These are phyloP conservation scores for Raffaelea albimanens DNA, from an alignment of 2,329 filamentous ascomycete genomes.

Conservation along the genomic window DNA sequence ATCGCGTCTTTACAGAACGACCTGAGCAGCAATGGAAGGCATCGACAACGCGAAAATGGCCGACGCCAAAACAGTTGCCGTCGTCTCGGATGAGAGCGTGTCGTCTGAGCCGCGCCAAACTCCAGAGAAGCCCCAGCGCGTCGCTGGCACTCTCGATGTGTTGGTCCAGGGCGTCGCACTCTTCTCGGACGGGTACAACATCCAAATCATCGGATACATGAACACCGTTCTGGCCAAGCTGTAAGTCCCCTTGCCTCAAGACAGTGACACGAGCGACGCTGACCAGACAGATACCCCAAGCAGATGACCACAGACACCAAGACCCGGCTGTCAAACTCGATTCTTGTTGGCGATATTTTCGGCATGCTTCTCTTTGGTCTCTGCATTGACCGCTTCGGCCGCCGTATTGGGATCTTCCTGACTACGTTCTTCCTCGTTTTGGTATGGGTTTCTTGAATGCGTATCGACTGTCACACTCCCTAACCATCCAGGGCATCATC, in stretches of 20 bases:
- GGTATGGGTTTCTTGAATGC: background rate
- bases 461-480: background rate
- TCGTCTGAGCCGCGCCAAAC: too few species aligned
- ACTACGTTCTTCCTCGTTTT: constrained; percentile 32
- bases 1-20: too few species aligned
- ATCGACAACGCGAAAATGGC: too few species aligned
- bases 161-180: constrained; percentile 19
- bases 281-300: constrained; percentile 29
- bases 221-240: constrained; percentile 17
- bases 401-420: constrained; percentile 34
- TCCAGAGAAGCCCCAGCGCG: constrained; percentile 23
- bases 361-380: constrained; percentile 45
- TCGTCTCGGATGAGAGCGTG: too few species aligned
- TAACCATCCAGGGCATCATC: constrained; percentile 23
- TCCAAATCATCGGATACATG: constrained; percentile 22
- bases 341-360: constrained; percentile 43
- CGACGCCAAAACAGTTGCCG: too few species aligned
- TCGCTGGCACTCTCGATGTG: constrained; percentile 37
- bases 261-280: too few species aligned
- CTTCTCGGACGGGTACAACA: constrained; percentile 21
- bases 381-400: constrained; percentile 37
- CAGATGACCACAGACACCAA: constrained; percentile 32
- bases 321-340: constrained; percentile 42
- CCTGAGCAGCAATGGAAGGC: too few species aligned
- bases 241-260: constrained; percentile 32